Base-by-base conservation (phyloP, 176 grass and related monocot genomes). In the Zoysia japonica region DNA sequence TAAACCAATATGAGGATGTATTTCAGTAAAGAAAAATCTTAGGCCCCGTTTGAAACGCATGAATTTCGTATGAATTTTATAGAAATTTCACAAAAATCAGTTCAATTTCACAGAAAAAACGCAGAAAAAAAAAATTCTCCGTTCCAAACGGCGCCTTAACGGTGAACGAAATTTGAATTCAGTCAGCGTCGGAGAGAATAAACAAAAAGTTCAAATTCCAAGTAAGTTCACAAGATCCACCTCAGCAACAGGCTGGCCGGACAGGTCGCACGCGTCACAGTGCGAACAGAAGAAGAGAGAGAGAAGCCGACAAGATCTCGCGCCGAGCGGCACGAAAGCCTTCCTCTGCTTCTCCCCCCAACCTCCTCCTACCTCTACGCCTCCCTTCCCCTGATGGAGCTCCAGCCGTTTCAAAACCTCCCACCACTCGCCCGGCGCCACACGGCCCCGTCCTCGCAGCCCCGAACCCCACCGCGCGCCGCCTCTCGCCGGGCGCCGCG, bases 161-260 rank as follows among this genome's bases (percentile, higher is more conserved):
- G 5, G 14, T 1, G 0, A 28, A 28, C 28, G 0, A 9, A 17
- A 61, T 50, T 73, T 60, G 47, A 75, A 46, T 7, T 59, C 63
- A 6, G 70, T 59, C 63, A 6, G 70, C 49, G 52, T 8, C 67
- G 61, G 54, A 62, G 17, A 35, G 46, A 70, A 84, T 84, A 78
- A 71, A 78, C 66, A 70, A 78, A 78, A 16, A 19, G 36, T 19
- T n/a, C 14, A 20, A 62, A 6, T 3, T 11, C 17, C 13, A 65
- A 47, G 72, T 35, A 43, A 43, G 50, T 44, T 20, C 47, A 80
- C 51, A 65, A 20, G 65, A 9, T 80, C 76, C 87, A 77, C 65
- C 7, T 85, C 77, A 71, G 61, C 61, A 71, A 71, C 87, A 81
- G 87, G 71, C 71, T 88, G 86, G 80, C 38, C 52, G 85, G 66